Evolutionary conservation across 306 rosid genomes (phyloP).

Genomic region (Spatholobus suberectus): DNA sequence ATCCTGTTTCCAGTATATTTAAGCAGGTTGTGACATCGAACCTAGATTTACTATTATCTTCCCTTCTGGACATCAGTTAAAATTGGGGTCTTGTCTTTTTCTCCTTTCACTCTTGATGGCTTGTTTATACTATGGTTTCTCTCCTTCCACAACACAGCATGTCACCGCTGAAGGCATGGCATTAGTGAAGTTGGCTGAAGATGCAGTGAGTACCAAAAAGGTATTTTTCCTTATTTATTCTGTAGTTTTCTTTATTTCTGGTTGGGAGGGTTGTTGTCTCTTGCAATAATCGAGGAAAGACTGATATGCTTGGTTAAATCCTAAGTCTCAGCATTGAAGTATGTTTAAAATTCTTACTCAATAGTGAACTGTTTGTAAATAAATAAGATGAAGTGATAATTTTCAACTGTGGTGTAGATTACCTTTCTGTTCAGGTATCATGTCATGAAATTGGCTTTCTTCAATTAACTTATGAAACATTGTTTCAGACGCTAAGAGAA

Average conservation of each 20-base stretch:
- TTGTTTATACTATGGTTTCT: conserved; percentile 27
- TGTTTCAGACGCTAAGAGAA: conserved; percentile 5
- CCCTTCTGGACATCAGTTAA: neutral
- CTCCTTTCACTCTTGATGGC: conserved; percentile 15
- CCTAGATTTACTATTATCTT: conserved; percentile 18
- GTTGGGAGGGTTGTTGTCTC: conserved; percentile 5
- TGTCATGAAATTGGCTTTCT: neutral
- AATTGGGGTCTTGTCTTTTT: neutral
- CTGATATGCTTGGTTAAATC: neutral
- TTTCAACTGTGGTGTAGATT: neutral
- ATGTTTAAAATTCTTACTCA: conserved; percentile 16
- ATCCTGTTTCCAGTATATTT: conserved; percentile 85
- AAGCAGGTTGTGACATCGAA: conserved; percentile 67
- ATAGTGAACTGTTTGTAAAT: neutral
- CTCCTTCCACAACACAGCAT: conserved; percentile 65
- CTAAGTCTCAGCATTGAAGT: neutral
- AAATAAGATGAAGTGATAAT: neutral
- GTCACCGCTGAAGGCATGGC: conserved; percentile 90
- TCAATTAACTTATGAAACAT: neutral
- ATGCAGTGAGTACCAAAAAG: conserved; percentile 93
- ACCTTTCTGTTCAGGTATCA: neutral
- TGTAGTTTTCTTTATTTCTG: conserved; percentile 18
- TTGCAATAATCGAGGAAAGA: conserved; percentile 4
- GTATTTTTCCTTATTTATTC: conserved; percentile 46
- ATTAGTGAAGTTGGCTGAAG: conserved; percentile 91